phyloP scores from a whole-genome alignment of 75 land plant genomes.

The Cunninghamia lanceolata region DNA sequence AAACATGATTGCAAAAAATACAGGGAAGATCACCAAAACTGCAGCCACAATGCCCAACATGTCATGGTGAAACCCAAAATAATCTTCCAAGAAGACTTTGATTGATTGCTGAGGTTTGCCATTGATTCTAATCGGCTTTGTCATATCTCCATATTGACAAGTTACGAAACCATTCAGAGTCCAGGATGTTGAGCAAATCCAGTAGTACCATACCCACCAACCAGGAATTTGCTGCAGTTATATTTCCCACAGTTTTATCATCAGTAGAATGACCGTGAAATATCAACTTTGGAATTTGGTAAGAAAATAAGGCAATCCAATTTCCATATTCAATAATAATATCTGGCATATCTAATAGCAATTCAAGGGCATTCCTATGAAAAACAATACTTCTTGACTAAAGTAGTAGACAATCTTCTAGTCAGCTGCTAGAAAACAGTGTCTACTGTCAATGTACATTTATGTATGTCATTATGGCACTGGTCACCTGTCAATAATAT shows the following conservation, averaged over 20 bases:
- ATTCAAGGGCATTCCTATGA: neutral
- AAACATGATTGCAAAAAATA: slow-evolving; percentile 17
- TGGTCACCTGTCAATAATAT: too few relatives aligned
- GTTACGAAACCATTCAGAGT: slow-evolving; percentile 72
- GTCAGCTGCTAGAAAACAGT: too few relatives aligned
- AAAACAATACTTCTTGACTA: too few relatives aligned
- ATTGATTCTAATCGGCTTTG: slow-evolving; percentile 64
- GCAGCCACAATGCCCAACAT: too few relatives aligned
- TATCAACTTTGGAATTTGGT: neutral
- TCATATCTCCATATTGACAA: slow-evolving; percentile 1
- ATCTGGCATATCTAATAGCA: neutral
- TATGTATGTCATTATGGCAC: too few relatives aligned
- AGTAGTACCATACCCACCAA: slow-evolving; percentile 30
- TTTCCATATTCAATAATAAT: neutral
- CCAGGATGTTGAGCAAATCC: slow-evolving; percentile 91
- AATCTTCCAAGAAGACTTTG: slow-evolving; percentile 35
- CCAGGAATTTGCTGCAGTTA: slow-evolving; percentile 33
- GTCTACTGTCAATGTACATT: too few relatives aligned
- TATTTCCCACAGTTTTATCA: slow-evolving; percentile 37
- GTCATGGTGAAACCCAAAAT: slow-evolving; percentile 45
- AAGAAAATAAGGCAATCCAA: neutral
- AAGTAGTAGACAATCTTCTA: too few relatives aligned
- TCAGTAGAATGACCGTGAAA: neutral
- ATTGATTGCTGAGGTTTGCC: slow-evolving; percentile 24
- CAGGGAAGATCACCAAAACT: too few relatives aligned